Conservation (phyloP, 2,329 filamentous ascomycete species). For the Pseudogymnoascus sp. region DNA sequence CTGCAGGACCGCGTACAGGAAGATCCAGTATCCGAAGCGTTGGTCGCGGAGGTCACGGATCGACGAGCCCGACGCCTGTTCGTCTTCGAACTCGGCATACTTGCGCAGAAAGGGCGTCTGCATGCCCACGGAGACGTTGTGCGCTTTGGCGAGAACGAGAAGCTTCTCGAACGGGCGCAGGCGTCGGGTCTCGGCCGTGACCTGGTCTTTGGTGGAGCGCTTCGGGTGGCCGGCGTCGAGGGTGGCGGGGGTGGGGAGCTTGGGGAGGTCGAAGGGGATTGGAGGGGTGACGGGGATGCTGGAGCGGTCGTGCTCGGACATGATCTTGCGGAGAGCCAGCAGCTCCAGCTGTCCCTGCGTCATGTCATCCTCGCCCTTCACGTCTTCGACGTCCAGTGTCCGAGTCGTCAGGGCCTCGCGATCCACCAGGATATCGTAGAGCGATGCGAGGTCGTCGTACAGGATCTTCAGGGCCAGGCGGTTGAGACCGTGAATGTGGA, state of each 20-base stretch:
- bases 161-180: slow-evolving; percentile 72
- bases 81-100: slow-evolving; percentile 63
- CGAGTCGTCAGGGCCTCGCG: slow-evolving; percentile 69
- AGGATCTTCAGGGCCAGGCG: slow-evolving; percentile 71
- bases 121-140: slow-evolving; percentile 54
- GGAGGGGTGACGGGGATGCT: slow-evolving; percentile 85
- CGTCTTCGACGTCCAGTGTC: slow-evolving; percentile 49
- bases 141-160: slow-evolving; percentile 67
- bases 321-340: slow-evolving; percentile 65
- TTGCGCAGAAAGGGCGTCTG: slow-evolving; percentile 55
- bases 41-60: slow-evolving; percentile 61
- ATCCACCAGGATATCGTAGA: slow-evolving; percentile 87
- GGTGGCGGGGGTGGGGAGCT: slow-evolving; percentile 59
- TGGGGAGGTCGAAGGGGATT: slow-evolving; percentile 80
- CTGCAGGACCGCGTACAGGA: slow-evolving; percentile 70
- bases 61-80: slow-evolving; percentile 54
- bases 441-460: slow-evolving; percentile 74
- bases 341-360: slow-evolving; percentile 49
- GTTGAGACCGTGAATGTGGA: slow-evolving; percentile 80
- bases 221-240: slow-evolving; percentile 56
- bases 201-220: slow-evolving; percentile 63
- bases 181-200: slow-evolving; percentile 60
- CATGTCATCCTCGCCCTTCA: slow-evolving; percentile 39
- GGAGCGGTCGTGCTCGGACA: slow-evolving; percentile 82
- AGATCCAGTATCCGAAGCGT: slow-evolving; percentile 71